phyloP scores from a whole-genome alignment of 2,329 filamentous ascomycete species.

The Cordyceps tenuipes region DNA sequence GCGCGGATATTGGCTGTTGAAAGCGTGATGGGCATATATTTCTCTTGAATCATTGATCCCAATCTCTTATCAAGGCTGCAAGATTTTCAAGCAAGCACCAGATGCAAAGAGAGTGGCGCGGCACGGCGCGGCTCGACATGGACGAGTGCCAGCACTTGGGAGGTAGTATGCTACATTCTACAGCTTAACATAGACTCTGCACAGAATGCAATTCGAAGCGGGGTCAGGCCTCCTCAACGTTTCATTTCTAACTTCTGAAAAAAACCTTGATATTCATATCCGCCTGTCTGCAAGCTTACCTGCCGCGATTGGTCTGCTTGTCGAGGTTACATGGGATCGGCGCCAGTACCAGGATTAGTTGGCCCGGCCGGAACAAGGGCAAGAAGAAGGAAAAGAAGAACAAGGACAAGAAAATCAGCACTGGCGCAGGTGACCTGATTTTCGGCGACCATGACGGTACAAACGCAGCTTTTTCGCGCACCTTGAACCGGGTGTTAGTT shows the following conservation, averaged over 20 bases:
- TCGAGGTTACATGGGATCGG: background rate
- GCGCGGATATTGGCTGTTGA: background rate
- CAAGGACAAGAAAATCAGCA: background rate
- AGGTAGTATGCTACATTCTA: background rate
- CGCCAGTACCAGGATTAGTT: no score
- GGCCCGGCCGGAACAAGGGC: background rate
- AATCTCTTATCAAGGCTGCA: no score
- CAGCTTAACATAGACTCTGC: background rate
- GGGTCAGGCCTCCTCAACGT: background rate
- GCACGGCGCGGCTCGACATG: no score
- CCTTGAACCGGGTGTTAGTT: background rate
- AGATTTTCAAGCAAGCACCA: no score
- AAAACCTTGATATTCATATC: no score
- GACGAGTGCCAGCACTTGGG: no score
- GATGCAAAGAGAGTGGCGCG: no score
- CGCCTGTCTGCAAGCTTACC: no score
- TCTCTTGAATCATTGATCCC: no score
- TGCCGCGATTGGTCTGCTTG: background rate
- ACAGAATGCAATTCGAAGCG: background rate
- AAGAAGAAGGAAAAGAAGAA: background rate
- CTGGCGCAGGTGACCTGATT: constrained; percentile 4
- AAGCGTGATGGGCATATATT: no score
- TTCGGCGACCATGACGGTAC: background rate
- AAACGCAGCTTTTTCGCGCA: background rate
- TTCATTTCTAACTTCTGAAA: background rate